Conservation (phyloP, 306 rosid genomes). For the Citrullus amarus region DNA sequence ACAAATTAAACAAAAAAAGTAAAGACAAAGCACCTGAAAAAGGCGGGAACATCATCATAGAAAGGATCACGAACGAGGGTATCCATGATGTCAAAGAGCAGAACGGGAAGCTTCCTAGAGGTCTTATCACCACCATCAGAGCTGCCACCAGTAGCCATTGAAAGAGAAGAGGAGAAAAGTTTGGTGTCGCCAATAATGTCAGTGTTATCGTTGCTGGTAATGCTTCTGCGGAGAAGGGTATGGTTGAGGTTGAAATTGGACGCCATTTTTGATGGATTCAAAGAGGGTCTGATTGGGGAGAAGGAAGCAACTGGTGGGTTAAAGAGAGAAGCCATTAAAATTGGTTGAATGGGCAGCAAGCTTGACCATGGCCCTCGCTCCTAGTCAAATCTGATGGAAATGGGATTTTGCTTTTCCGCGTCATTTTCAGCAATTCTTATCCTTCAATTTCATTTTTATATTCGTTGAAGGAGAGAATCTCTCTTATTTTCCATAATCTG, state of each 20-base stretch:
- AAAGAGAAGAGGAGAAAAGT: slow-evolving; percentile 5
- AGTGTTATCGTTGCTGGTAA: not conserved
- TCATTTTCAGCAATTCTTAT: not conserved
- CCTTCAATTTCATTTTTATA: not conserved
- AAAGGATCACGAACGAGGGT: slow-evolving; percentile 95
- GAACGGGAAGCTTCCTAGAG: slow-evolving; percentile 52
- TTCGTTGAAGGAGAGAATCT: no score
- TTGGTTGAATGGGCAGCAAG: not conserved
- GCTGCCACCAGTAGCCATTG: not conserved
- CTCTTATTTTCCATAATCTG: no score
- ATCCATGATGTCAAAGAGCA: slow-evolving; percentile 90
- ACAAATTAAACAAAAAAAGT: not conserved
- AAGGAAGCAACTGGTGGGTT: slow-evolving; percentile 1
- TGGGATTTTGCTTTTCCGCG: not conserved
- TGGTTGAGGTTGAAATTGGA: slow-evolving; percentile 5
- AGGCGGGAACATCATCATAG: slow-evolving; percentile 67
- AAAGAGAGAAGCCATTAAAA: slow-evolving; percentile 5
- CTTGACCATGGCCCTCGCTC: not conserved
- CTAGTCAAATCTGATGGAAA: not conserved
- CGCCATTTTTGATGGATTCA: not conserved
- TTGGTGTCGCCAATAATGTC: not conserved
- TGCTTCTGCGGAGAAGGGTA: not conserved
- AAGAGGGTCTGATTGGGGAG: not conserved
- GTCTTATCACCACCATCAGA: not conserved
- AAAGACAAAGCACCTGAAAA: slow-evolving; percentile 44